Conservation (phyloP, 2,329 filamentous ascomycete genomes). For the Cytospora leucostoma region DNA sequence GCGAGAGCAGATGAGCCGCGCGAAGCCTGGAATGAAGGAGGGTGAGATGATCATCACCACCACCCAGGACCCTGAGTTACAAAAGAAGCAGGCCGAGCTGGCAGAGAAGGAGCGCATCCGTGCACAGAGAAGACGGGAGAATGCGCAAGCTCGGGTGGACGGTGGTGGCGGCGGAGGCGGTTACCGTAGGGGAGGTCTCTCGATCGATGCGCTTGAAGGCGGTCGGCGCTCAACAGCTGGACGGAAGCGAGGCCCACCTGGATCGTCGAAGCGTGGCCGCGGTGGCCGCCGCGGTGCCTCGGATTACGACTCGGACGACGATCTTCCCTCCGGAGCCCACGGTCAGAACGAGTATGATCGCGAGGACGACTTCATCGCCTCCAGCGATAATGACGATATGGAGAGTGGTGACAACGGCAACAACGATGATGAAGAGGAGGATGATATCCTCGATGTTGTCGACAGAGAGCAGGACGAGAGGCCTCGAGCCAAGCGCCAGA, state of each 20-base stretch:
- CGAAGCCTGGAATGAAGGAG: slow-evolving; percentile 45
- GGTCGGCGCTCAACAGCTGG: slow-evolving; percentile 50
- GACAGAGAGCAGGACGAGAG: slow-evolving; percentile 52
- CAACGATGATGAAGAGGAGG: slow-evolving; percentile 53
- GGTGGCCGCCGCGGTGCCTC: slow-evolving; percentile 53
- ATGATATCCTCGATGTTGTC: slow-evolving; percentile 62
- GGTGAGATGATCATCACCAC: slow-evolving; percentile 69
- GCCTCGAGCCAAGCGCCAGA: slow-evolving; percentile 52
- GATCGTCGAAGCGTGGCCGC: slow-evolving; percentile 31
- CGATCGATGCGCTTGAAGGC: slow-evolving; percentile 67
- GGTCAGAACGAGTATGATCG: slow-evolving; percentile 76
- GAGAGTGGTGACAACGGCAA: slow-evolving; percentile 51
- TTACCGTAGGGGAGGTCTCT: slow-evolving; percentile 58
- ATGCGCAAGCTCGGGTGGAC: slow-evolving; percentile 64
- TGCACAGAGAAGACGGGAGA: slow-evolving; percentile 66
- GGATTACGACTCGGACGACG: slow-evolving; percentile 78
- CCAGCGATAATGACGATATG: slow-evolving; percentile 68
- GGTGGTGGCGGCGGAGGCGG: slow-evolving; percentile 53
- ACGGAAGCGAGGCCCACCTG: slow-evolving; percentile 57
- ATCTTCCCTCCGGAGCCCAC: slow-evolving; percentile 60
- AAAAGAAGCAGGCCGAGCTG: slow-evolving; percentile 71
- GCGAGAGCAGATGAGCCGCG: slow-evolving; percentile 65
- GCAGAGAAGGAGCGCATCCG: slow-evolving; percentile 74
- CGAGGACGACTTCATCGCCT: slow-evolving; percentile 77
- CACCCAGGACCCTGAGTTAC: slow-evolving; percentile 73